Base-by-base conservation (phyloP, 305 asterid genomes). In the Solanum hybrid region DNA sequence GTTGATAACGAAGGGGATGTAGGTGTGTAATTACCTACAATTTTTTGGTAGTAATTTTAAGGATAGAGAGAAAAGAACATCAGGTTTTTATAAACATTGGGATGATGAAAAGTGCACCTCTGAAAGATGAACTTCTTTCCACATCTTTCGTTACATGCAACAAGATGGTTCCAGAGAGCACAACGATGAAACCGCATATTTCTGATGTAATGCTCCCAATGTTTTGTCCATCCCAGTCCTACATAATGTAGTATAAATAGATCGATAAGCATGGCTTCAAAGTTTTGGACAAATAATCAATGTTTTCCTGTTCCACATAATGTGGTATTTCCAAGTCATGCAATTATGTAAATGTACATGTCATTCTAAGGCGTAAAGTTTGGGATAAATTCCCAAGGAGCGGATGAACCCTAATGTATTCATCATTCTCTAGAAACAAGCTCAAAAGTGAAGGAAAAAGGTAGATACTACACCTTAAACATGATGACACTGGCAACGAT, bases 141-240 rank as follows among this genome's bases (percentile, higher is more conserved):
- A 91, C 91, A 86, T 96, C 98, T 93, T 93, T 94, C 75, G 97
- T 96, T 34, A 90, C 69, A 64, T 96, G 97, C 90, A 96, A 92
- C 92, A 96, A 94, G 89, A 96, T 91, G 88, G 98, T 96, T 71
- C 98, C 98, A 1, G 96, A 92, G 84, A 97, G 97, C 88, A 97
- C 97, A 67, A 96, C 94, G 51, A 96, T 78, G 90, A 96, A 95
- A 18, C 98, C 98, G 42, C 98, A 96, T 90, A 97, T 90, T 89
- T 90, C 96, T 89, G 98, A 96, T 86, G 93, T 86, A 87, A 95
- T 97, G 89, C 76, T 93, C 89, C 97, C 96, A n/a, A 86, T 92
- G 86, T 93, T 92, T 89, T 97, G 98, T 10, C 93, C 95, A 79
- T 96, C 98, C 98, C 98, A 97, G 90, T 96, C 99, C 99, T 97